Base-by-base conservation (phyloP, 306 rosid species). In the Carpinus viminea region DNA sequence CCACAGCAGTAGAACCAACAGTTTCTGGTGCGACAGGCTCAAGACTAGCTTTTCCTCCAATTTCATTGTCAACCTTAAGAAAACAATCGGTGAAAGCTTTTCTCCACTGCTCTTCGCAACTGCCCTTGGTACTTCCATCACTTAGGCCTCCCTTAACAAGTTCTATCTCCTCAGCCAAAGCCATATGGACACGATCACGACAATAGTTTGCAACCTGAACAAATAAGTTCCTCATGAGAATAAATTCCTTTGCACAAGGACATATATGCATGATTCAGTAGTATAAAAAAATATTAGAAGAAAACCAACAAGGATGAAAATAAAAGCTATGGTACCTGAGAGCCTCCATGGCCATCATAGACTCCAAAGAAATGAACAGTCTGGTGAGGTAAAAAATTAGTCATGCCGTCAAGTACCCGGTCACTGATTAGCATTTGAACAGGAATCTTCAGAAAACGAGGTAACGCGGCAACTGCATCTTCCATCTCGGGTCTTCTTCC, bases 401-500 rank as follows among this genome's bases (percentile, higher is more conserved):
- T 80, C 84, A 87, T 45, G 79, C 94, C 91, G 75, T 88, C 91
- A 64, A 87, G 31, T 79, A 84, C 80, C 50, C 86, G 85, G 48
- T 91, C 88, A 38, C 91, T 91, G n/a, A 86, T 79, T 60, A 93
- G 86, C 98, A 91, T 85, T 80, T 91, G 85, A 71, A 93, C 80
- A 47, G 98, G 98, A 86, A 93, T 86, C 72, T 89, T 85, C 46
- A 85, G 52, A 65, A 91, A 78, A 12, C 76, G 89, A 36, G 98
- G 98, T 12, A 85, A 85, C 47, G 83, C 55, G 18, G 93, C 89
- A 46, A 86, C 48, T 65, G 96, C 91, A 84, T 93, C 98, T 89
- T 93, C 98, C 98, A 93, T 93, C 84, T 93, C 98, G 8, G 98
- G 94, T 68, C 98, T 91, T 87, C 91, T 89, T 70, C 98, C 98